A percentile compares a stretch with the other conserved stretches of the same genome.
phyloP scores from a whole-genome alignment of 345 rosid species.

The Trapa bicornis region DNA sequence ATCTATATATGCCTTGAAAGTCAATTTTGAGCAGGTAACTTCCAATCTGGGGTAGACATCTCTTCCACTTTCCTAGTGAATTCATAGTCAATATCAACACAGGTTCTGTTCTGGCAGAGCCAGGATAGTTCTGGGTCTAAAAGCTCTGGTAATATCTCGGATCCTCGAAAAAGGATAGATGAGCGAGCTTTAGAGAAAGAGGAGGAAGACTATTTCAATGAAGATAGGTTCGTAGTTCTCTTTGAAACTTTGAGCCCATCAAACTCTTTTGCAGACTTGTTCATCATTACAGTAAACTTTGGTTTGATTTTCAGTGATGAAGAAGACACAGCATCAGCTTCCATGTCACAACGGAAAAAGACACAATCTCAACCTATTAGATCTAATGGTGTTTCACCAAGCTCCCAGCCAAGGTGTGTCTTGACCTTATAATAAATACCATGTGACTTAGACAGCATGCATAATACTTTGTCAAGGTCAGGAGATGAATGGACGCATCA shows the following conservation, averaged over 20 bases:
- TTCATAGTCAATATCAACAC: neutral
- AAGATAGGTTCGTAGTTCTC: slow-evolving; percentile 47
- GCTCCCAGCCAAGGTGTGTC: slow-evolving; percentile 45
- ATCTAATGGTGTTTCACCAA: slow-evolving; percentile 66
- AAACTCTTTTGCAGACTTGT: neutral
- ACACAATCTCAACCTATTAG: slow-evolving; percentile 38
- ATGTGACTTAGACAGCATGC: neutral
- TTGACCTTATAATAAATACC: neutral
- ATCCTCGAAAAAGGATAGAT: slow-evolving; percentile 58
- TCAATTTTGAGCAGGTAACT: slow-evolving; percentile 71
- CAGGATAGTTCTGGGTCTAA: slow-evolving; percentile 56
- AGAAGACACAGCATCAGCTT: slow-evolving; percentile 80
- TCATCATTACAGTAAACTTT: neutral
- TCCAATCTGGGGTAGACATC: slow-evolving; percentile 4
- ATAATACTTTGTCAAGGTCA: neutral
- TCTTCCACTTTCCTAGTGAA: neutral
- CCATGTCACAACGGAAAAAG: slow-evolving; percentile 28
- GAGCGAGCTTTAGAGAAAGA: slow-evolving; percentile 95
- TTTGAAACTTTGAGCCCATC: neutral
- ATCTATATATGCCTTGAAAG: slow-evolving; percentile 51
- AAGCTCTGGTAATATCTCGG: slow-evolving; percentile 34
- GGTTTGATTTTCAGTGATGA: slow-evolving; percentile 52
- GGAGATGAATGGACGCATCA: neutral
- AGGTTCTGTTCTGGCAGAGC: slow-evolving; percentile 34
- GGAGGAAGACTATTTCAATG: slow-evolving; percentile 98